phyloP scores from a whole-genome alignment of 2,329 filamentous ascomycete species.

The Pseudocercospora cruenta region DNA sequence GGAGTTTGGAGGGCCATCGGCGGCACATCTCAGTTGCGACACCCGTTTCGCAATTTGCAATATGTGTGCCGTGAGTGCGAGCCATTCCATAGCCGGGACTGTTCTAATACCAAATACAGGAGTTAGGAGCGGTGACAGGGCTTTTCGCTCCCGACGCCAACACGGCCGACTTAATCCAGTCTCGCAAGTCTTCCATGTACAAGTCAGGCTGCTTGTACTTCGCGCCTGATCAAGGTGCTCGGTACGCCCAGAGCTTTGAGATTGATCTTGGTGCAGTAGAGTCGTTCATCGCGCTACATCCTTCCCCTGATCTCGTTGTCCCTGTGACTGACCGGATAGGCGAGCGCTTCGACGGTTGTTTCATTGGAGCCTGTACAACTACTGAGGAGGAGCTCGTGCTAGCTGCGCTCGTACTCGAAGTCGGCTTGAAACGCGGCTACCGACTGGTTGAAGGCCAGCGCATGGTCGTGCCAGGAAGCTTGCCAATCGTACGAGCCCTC shows the following conservation, averaged over 20 bases:
- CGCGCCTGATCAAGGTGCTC: slow-evolving; percentile 5
- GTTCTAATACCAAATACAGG: neutral
- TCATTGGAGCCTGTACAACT: slow-evolving; percentile 23
- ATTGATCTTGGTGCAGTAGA: slow-evolving; percentile 9
- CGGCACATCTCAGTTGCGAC: neutral
- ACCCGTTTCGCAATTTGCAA: slow-evolving; percentile 19
- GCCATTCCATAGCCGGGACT: too few relatives aligned
- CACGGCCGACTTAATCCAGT: too few relatives aligned
- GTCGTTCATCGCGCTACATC: slow-evolving; percentile 11
- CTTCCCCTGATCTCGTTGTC: slow-evolving; percentile 11
- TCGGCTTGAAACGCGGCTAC: neutral
- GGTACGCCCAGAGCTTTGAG: neutral
- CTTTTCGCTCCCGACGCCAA: slow-evolving; percentile 16
- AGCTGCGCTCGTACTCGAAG: slow-evolving; percentile 11
- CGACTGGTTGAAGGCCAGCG: slow-evolving; percentile 3
- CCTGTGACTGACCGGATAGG: slow-evolving; percentile 3
- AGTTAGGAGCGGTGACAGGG: slow-evolving; percentile 16
- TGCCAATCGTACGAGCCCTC: too few relatives aligned
- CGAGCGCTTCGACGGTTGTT: slow-evolving; percentile 14
- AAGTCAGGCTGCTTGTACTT: slow-evolving; percentile 15
- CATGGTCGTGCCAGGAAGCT: too few relatives aligned
- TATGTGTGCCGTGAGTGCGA: slow-evolving; percentile 16
- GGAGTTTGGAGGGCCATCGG: slow-evolving; percentile 13
- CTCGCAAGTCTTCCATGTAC: neutral
- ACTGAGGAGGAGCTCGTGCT: slow-evolving; percentile 21